Percentiles rank a stretch among this genome's conserved stretches.
Conservation (phyloP, 208 protist genomes). For the Crithidia sp. region DNA sequence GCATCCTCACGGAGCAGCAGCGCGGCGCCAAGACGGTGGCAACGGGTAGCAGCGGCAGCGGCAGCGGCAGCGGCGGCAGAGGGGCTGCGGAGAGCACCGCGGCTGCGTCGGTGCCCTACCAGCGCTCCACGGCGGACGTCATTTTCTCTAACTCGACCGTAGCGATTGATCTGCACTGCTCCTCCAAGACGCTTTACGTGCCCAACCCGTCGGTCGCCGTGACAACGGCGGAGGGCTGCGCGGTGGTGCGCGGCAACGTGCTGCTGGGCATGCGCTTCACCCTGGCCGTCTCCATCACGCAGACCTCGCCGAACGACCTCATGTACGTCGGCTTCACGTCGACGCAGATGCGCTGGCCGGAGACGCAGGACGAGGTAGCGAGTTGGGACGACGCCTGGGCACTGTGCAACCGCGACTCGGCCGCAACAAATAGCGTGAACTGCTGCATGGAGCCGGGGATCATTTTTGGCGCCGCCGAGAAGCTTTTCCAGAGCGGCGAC, state of each 20-base stretch:
- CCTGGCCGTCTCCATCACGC: constrained; percentile 76
- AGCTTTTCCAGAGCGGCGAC: constrained; percentile 76
- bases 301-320: constrained; percentile 39
- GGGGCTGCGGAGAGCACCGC: background rate
- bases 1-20: constrained; percentile 37
- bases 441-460: constrained; percentile 84
- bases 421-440: constrained; percentile 80
- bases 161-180: constrained; percentile 66
- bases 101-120: constrained; percentile 4
- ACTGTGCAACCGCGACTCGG: constrained; percentile 78
- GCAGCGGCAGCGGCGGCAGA: background rate
- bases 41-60: background rate
- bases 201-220: constrained; percentile 80
- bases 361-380: constrained; percentile 61
- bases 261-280: constrained; percentile 61
- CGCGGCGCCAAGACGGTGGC: background rate
- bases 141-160: constrained; percentile 45
- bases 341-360: constrained; percentile 49
- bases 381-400: constrained; percentile 81
- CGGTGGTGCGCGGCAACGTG: constrained; percentile 66
- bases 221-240: constrained; percentile 53
- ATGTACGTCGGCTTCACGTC: constrained; percentile 87
- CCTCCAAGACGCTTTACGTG: constrained; percentile 65
- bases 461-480: constrained; percentile 71
- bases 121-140: constrained; percentile 17